Evolutionary conservation across 148 eudicot genomes (phyloP).

Genomic region (Camellia sinensis): DNA sequence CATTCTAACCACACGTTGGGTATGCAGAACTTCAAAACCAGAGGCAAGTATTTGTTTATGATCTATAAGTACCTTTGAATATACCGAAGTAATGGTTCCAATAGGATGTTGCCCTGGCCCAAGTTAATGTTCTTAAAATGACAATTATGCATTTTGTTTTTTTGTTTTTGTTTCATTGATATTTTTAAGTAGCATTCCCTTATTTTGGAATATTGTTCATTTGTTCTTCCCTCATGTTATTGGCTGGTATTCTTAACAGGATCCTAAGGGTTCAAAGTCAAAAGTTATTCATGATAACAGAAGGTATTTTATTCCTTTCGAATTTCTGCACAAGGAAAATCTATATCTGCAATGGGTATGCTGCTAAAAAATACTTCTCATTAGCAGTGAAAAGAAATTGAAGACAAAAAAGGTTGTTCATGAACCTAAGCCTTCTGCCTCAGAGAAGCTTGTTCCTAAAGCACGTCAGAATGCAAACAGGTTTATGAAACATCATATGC

Average conservation of each 20-base stretch:
- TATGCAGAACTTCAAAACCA: slow-evolving; percentile 20
- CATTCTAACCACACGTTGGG: slow-evolving; percentile 13
- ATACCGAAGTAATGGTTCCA: background rate
- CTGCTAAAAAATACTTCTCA: background rate
- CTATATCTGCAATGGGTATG: background rate
- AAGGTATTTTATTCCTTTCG: slow-evolving; percentile 34
- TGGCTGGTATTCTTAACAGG: slow-evolving; percentile 26
- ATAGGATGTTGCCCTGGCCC: background rate
- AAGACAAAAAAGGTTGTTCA: slow-evolving; percentile 27
- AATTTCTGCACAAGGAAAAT: too few relatives aligned
- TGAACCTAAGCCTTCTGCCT: slow-evolving; percentile 24
- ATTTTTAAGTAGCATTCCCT: background rate
- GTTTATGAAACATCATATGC: slow-evolving; percentile 23
- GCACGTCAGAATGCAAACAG: slow-evolving; percentile 36
- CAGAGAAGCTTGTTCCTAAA: slow-evolving; percentile 33
- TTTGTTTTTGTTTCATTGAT: background rate
- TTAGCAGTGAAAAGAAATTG: slow-evolving; percentile 31
- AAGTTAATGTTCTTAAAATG: background rate
- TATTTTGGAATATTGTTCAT: background rate
- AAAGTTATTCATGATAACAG: slow-evolving; percentile 21
- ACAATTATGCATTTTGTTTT: background rate
- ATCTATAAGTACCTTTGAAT: background rate
- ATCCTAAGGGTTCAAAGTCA: slow-evolving; percentile 22
- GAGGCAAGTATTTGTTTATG: slow-evolving; percentile 32
- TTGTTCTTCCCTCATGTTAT: background rate